Percentiles rank a stretch among this genome's conserved stretches.
Evolutionary conservation across 2,329 filamentous ascomycete species (phyloP).

Genomic region (Proliferodiscus dingleyae): DNA sequence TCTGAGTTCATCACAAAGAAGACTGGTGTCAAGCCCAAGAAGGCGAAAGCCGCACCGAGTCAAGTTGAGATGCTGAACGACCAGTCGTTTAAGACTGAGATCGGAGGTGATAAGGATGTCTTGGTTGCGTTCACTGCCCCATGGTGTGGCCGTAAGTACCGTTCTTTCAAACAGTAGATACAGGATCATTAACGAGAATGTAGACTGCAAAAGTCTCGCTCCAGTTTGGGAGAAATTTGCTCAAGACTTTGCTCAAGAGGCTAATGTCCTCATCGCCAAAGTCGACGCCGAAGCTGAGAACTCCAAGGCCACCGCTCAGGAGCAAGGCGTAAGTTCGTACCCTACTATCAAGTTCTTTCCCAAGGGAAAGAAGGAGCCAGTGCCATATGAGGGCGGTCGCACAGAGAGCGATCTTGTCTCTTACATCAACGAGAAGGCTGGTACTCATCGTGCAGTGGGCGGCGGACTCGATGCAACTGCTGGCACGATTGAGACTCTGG

Average conservation of each 20-base stretch:
- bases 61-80: slow-evolving; percentile 78
- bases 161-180: not conserved
- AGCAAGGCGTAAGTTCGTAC: slow-evolving; percentile 78
- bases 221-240: slow-evolving; percentile 88
- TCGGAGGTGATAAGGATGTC: slow-evolving; percentile 84
- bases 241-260: slow-evolving; percentile 71
- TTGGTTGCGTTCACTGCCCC: slow-evolving; percentile 96
- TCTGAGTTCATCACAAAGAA: slow-evolving; percentile 78
- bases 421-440: slow-evolving; percentile 84
- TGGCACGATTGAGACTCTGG: slow-evolving; percentile 76
- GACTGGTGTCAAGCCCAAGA: slow-evolving; percentile 75
- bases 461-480: slow-evolving; percentile 74
- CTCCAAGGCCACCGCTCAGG: slow-evolving; percentile 70
- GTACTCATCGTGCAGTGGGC: slow-evolving; percentile 77
- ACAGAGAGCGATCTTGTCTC: slow-evolving; percentile 69
- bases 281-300: slow-evolving; percentile 88
- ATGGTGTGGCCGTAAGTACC: slow-evolving; percentile 83
- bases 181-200: slow-evolving; percentile 15
- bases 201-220: slow-evolving; percentile 95
- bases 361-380: slow-evolving; percentile 68
- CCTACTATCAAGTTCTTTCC: slow-evolving; percentile 98
- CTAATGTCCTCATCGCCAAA: slow-evolving; percentile 82
- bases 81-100: slow-evolving; percentile 65
- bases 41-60: slow-evolving; percentile 67
- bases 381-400: slow-evolving; percentile 71